These are phyloP conservation scores for Cajanus cajan DNA, from an alignment of 306 rosid species.

Conservation along the genomic window DNA sequence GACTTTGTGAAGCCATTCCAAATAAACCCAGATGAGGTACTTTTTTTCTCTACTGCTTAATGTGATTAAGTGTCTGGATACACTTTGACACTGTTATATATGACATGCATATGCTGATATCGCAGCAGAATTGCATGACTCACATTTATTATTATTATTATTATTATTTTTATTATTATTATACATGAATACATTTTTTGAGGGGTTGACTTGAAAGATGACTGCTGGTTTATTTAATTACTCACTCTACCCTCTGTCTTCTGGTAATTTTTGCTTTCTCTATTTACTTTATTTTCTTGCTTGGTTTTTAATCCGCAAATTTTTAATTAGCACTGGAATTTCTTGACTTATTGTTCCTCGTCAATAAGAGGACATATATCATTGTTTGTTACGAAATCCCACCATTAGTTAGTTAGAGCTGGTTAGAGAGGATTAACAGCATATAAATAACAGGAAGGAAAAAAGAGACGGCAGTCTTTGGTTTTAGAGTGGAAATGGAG, in stretches of 20 bases:
- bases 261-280: neutral
- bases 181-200: neutral
- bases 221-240: neutral
- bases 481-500: neutral
- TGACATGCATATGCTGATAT: neutral
- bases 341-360: neutral
- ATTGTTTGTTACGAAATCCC: neutral
- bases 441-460: neutral
- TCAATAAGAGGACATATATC: neutral
- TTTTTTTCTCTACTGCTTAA: slow-evolving; percentile 15
- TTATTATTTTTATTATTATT: neutral
- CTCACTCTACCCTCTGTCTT: neutral
- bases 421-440: neutral
- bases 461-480: neutral
- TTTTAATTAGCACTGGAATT: neutral
- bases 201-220: neutral
- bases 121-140: neutral
- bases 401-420: neutral
- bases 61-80: neutral
- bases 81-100: neutral
- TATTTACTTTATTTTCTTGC: neutral
- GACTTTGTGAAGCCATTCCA: slow-evolving; percentile 84
- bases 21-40: slow-evolving; percentile 74
- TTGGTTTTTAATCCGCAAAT: neutral
- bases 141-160: neutral